Evolutionary conservation across 345 rosid species (phyloP), one percentile per base, ranked within the genome.

Genomic region (Citrus hindsii): DNA sequence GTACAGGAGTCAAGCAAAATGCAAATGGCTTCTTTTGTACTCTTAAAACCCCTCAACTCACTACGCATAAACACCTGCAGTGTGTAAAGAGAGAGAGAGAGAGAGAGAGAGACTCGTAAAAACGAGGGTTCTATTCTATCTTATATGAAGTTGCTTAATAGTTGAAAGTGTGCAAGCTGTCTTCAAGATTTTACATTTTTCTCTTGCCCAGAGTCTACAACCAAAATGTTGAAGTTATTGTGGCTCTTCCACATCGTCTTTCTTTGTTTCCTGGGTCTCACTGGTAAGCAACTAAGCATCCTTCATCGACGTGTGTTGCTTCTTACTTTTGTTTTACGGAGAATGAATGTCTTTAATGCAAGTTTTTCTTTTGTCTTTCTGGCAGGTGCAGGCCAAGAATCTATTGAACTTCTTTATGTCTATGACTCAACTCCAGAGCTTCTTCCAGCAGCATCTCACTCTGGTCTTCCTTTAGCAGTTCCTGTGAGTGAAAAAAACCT

Each of bases 311-410:
- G 9, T 53, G 25, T 51, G 72, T 35, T 55, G 5, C 25, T 19
- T 27, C 28, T 33, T 16, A 46, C 37, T 66, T 25, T 19, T 62
- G 60, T 68, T 37, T 48, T 60, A 7, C 24, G 16, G 40, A 30
- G 68, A 16, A 12, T 5, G 16, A 2, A 30, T 22, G 13, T 27
- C 37, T 42, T 25, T 5, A 9, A 38, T 68, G 27, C 38, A 5
- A 7, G 71, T 64, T 55, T 48, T 8, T 25, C 1, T 27, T n/a
- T 61, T 27, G 37, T 48, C 60, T 79, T 38, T 70, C 1, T 67
- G 80, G 79, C 84, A 90, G 93, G 79, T 83, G 91, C 90, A 58
- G 84, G 82, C 87, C 87, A 89, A 87, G 92, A 89, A 87, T 81
- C 81, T 69, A 40, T 86, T 71, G 82, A 87, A 81, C 65, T 86